These are phyloP conservation scores for Clavulina sp. DNA, from an alignment of 768 basidiomycete species.

Conservation along the genomic window DNA sequence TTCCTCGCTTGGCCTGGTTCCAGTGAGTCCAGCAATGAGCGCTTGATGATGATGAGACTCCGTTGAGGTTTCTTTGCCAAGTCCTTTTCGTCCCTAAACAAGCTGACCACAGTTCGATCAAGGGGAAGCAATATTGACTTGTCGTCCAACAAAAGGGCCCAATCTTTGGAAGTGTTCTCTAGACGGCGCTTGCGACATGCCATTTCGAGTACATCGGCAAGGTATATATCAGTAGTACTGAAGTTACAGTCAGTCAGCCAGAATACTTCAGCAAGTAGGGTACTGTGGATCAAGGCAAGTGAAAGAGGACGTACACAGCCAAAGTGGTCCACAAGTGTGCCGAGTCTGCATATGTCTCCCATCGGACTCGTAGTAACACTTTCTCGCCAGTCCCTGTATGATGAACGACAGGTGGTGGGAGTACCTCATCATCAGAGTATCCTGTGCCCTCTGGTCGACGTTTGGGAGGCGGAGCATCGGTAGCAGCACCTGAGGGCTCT, in stretches of 20 bases:
- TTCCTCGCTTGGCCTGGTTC: constrained; percentile 52
- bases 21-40: constrained; percentile 54
- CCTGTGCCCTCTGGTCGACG: neutral
- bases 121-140: constrained; percentile 69
- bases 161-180: constrained; percentile 47
- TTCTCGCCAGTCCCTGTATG: constrained; percentile 42
- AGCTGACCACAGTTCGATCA: constrained; percentile 88
- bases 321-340: constrained; percentile 81
- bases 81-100: constrained; percentile 73
- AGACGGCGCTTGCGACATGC: constrained; percentile 58
- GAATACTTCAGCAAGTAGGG: neutral
- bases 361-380: constrained; percentile 65
- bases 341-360: constrained; percentile 58
- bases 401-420: neutral
- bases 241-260: neutral
- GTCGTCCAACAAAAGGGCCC: constrained; percentile 57
- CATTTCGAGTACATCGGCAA: constrained; percentile 85
- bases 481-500: neutral
- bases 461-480: neutral
- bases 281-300: neutral
- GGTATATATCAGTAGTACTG: constrained; percentile 84
- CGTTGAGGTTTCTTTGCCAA: no score
- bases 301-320: constrained; percentile 49
- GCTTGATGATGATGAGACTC: constrained; percentile 65
- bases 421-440: no score